Evolutionary conservation across 1,284 basidiomycete species (phyloP), one percentile per base, ranked within the genome.

Genomic region (Ceratobasidium sp.): DNA sequence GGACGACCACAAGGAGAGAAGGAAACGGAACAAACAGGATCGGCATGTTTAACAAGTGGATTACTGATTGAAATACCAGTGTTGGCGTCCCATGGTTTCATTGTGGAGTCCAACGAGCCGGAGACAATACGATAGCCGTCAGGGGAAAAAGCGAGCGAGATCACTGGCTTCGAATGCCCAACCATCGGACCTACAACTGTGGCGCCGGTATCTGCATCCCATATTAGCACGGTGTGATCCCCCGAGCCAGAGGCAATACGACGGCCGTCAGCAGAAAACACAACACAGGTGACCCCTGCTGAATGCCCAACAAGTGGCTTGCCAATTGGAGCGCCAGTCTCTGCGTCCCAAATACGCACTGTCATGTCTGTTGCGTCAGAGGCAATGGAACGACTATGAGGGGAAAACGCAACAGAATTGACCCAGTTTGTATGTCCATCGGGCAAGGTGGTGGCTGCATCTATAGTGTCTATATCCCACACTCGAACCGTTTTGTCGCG

Each of bases 351-450:
- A 2, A 74, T 9, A 22, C 63, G 63, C 19, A 69, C 46, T n/a
- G 27, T 53, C 49, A 19, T 72, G 48, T 74, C 51, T 16, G 3
- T 2, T 16, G 65, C 48, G 16, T 56, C 69, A 6, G 65, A 53
- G 43, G 43, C 66, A 27, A 74, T 27, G 22, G 27, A 22, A 13
- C 34, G 31, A 63, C 49, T 34, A 69, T 74, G 66, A 2, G 73
- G 73, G n/a, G 73, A 74, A 22, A 74, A 69, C 9, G 65, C 65
- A 13, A 73, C 49, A 14, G 69, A 66, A n/a, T n/a, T n/a, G n/a
- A n/a, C n/a, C n/a, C n/a, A n/a, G n/a, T n/a, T n/a, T n/a, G n/a
- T n/a, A n/a, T n/a, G n/a, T n/a, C n/a, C n/a, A n/a, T n/a, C n/a
- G n/a, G n/a, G n/a, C n/a, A n/a, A n/a, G n/a, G n/a, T n/a, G n/a